Base-by-base conservation (phyloP, 495 filamentous ascomycete genomes). In the Xylaria bambusicola region DNA sequence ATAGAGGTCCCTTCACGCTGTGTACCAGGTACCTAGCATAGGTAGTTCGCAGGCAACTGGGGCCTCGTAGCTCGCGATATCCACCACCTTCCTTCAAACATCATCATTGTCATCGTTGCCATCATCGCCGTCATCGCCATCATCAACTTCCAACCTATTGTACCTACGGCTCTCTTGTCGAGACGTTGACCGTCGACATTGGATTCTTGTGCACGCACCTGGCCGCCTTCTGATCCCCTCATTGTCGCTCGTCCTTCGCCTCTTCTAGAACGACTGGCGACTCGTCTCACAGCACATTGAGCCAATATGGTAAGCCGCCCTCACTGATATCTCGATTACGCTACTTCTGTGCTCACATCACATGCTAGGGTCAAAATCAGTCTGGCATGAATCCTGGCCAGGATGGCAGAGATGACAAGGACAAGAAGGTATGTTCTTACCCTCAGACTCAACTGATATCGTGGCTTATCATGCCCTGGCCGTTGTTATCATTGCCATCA, bases 391-490 rank as follows among this genome's bases (percentile, higher is more conserved):
- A 90, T 61, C 75, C 80, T 57, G 89, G 89, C 56, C 86, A 85
- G 52, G 88, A 92, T 75, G 86, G 86, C 57, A 86, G 84, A 56
- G 89, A 96, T 73, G 89, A 92, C 23, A 96, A 97, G 76, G 91
- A 96, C 63, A 92, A 93, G 79, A 96, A 98, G 90, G 93, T 96
- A 81, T 57, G 77, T 57, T n/a, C n/a, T n/a, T n/a, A n/a, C n/a
- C n/a, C 29, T 33, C 36, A 6, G 15, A 10, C 8, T 38, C 6
- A 13, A 13, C 13, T 15, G n/a, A 38, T 38, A 15, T 38, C 13
- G 15, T 61, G 5, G 13, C 52, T 40, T 54, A 10, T 10, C 29
- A 33, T 33, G 29, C 57, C 56, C 18, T n/a, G 49, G 24, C 18
- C 33, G 7, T 38, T 35, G 40, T 23, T 23, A 45, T 42, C 50